Evolutionary conservation across 768 basidiomycete species (phyloP).

Genomic region (Lactarius hatsudake): DNA sequence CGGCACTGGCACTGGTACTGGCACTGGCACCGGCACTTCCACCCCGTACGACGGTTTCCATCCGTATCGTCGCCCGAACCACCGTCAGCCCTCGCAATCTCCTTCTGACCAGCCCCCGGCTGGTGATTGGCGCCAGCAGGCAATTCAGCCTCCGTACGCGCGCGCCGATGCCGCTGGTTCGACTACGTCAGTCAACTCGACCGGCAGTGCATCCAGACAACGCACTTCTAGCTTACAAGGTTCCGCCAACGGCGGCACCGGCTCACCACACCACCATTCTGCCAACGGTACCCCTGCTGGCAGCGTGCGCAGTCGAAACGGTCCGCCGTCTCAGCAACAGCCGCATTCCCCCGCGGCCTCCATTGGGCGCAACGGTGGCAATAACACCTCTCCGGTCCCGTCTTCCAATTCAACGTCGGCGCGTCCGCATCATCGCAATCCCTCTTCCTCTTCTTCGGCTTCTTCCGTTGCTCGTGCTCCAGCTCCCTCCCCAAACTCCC

Average conservation of each 20-base stretch:
- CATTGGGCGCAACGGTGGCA: constrained; percentile 8
- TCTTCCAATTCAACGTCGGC: constrained; percentile 30
- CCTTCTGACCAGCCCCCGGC: constrained; percentile 30
- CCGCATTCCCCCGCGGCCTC: constrained; percentile 20
- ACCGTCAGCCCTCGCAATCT: constrained; percentile 35
- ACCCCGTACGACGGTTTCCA: constrained; percentile 59
- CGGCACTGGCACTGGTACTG: constrained; percentile 37
- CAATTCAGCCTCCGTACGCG: constrained; percentile 74
- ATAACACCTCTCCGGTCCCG: constrained; percentile 16
- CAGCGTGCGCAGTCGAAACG: constrained; percentile 26
- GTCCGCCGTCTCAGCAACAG: constrained; percentile 26
- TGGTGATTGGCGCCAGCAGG: constrained; percentile 48
- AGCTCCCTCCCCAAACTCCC: constrained; percentile 29
- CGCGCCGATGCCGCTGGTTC: constrained; percentile 79
- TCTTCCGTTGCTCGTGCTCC: constrained; percentile 36
- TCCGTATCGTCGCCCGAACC: constrained; percentile 72
- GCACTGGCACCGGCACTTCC: constrained; percentile 38
- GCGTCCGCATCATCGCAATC: constrained; percentile 45
- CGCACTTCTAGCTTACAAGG: constrained; percentile 74
- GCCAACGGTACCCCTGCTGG: constrained; percentile 26
- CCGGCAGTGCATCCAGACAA: constrained; percentile 50
- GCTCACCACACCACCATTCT: constrained; percentile 33
- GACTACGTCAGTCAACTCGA: constrained; percentile 73
- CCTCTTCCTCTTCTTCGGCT: constrained; percentile 47
- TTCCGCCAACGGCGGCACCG: constrained; percentile 38